Percentiles rank a stretch among this genome's conserved stretches.
Evolutionary conservation across 768 basidiomycete species (phyloP).

Genomic region (Pulveroboletus sp.): DNA sequence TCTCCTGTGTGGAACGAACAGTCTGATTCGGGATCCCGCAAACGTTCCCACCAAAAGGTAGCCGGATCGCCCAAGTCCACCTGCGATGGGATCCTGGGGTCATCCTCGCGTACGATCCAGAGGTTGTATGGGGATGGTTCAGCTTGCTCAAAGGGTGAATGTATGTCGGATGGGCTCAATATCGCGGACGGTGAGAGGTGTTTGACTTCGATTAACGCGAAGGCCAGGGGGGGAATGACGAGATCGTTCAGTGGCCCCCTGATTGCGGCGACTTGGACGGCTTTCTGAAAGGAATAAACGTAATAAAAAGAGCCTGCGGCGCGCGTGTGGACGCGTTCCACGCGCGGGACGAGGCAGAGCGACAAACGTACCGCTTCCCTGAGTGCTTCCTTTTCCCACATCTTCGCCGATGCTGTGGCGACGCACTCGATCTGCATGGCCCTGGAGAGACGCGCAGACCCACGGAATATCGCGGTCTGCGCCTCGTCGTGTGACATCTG

Average conservation of each 20-base stretch:
- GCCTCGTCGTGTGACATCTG: background rate
- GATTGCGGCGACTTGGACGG: background rate
- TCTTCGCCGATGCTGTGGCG: background rate
- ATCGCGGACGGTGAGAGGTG: background rate
- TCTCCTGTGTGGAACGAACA: too few species aligned
- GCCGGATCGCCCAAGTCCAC: background rate
- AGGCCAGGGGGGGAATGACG: background rate
- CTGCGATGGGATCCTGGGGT: background rate
- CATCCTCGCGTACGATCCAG: background rate
- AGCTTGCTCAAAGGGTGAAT: constrained; percentile 1
- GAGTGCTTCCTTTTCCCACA: constrained; percentile 5
- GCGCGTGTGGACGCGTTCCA: too few species aligned
- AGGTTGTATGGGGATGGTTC: background rate
- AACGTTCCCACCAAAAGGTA: constrained; percentile 12
- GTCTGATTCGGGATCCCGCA: too few species aligned
- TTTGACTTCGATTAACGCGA: constrained; percentile 4
- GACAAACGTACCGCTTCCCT: constrained; percentile 8
- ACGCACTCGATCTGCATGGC: background rate
- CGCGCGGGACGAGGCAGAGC: too few species aligned
- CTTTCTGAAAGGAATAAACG: background rate
- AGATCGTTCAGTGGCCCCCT: background rate
- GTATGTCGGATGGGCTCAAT: constrained; percentile 1
- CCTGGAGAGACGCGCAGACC: constrained; percentile 1
- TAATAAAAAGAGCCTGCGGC: too few species aligned
- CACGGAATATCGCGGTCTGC: background rate